Conservation (phyloP, 306 rosid genomes). For the Aeschynomene evenia region DNA sequence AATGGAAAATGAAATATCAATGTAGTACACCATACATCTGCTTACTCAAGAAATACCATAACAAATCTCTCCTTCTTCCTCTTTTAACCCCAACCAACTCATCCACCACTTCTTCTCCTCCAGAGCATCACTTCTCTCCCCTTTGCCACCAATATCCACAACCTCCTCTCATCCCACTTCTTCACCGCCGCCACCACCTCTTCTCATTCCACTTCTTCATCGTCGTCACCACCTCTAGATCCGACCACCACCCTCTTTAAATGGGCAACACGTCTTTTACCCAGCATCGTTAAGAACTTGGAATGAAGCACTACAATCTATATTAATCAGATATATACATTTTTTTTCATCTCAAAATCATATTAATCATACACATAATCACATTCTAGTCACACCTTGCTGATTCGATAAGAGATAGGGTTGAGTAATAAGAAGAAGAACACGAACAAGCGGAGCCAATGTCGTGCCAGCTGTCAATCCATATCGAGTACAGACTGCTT, state of each 20-base stretch:
- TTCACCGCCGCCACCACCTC: too few relatives aligned
- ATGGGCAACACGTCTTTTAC: slow-evolving; percentile 90
- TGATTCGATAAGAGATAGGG: slow-evolving; percentile 89
- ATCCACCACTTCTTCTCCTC: too few relatives aligned
- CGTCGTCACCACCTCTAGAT: too few relatives aligned
- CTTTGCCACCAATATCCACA: too few relatives aligned
- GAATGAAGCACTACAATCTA: slow-evolving; percentile 22
- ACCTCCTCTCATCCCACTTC: too few relatives aligned
- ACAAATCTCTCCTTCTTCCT: too few relatives aligned
- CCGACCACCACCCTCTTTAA: slow-evolving; percentile 94
- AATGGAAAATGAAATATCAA: too few relatives aligned
- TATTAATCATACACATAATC: not conserved
- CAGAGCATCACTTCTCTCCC: too few relatives aligned
- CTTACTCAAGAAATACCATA: too few relatives aligned
- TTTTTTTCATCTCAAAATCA: not conserved
- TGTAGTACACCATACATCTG: too few relatives aligned
- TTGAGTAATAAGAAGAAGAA: slow-evolving; percentile 74
- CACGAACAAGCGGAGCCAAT: slow-evolving; percentile 85
- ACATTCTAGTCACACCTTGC: slow-evolving; percentile 63
- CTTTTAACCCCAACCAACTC: too few relatives aligned
- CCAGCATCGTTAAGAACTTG: slow-evolving; percentile 97
- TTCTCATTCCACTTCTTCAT: too few relatives aligned
- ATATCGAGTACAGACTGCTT: slow-evolving; percentile 87
- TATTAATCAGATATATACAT: slow-evolving; percentile 1
- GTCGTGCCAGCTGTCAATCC: slow-evolving; percentile 86